phyloP scores from a whole-genome alignment of 2,329 filamentous ascomycete species.

The Colletotrichum siamense region DNA sequence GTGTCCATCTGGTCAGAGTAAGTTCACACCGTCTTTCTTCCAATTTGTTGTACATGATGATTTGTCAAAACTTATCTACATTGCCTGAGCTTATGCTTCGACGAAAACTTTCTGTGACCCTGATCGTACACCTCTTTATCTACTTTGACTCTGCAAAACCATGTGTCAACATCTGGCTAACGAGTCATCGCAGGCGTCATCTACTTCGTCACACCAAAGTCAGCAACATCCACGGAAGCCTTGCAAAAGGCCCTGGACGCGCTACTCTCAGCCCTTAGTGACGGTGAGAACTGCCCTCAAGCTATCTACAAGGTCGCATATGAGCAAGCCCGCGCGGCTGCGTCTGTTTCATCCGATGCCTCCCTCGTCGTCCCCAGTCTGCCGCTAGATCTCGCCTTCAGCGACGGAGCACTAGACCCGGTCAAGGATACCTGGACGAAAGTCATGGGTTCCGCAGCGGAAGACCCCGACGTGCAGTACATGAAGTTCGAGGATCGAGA shows the following conservation, averaged over 20 bases:
- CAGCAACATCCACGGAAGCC: slow-evolving; percentile 35
- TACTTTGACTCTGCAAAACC: slow-evolving; percentile 23
- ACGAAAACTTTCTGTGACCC: slow-evolving; percentile 83
- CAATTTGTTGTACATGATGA: slow-evolving; percentile 76
- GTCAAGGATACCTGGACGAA: slow-evolving; percentile 75
- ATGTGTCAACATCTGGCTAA: slow-evolving; percentile 30
- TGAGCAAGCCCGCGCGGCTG: slow-evolving; percentile 49
- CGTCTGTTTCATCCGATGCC: slow-evolving; percentile 33
- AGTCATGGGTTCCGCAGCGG: slow-evolving; percentile 58
- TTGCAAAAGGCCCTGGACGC: slow-evolving; percentile 46
- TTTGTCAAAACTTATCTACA: slow-evolving; percentile 98
- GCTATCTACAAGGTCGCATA: slow-evolving; percentile 61
- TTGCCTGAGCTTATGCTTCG: slow-evolving; percentile 91
- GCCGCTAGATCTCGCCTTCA: slow-evolving; percentile 72
- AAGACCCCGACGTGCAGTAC: slow-evolving; percentile 57
- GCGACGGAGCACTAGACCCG: slow-evolving; percentile 70
- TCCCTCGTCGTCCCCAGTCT: slow-evolving; percentile 62
- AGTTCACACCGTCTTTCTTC: slow-evolving; percentile 50
- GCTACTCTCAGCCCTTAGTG: slow-evolving; percentile 41
- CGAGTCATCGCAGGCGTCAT: slow-evolving; percentile 28
- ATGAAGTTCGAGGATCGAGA: slow-evolving; percentile 83
- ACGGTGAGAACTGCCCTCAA: slow-evolving; percentile 30
- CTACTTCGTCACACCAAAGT: slow-evolving; percentile 45
- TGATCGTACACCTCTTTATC: slow-evolving; percentile 63
- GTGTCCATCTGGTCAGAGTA: slow-evolving; percentile 88